phyloP scores from a whole-genome alignment of 257 asterid genomes.

The Nicotiana tabacum region DNA sequence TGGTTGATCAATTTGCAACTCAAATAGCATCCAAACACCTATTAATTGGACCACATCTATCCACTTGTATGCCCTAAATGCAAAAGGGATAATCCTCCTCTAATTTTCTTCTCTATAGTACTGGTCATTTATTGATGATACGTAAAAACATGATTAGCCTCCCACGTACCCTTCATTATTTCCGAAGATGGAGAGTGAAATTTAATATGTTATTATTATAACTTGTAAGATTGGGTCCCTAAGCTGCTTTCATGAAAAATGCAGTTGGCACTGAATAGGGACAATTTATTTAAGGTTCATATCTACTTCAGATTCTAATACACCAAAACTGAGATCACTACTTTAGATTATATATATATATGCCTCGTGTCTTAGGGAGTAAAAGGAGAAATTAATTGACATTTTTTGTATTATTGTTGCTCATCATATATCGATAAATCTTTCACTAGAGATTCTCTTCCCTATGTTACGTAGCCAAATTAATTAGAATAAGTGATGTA shows the following conservation, averaged over 20 bases:
- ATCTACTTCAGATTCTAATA: background rate
- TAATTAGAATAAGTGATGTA: too few relatives aligned
- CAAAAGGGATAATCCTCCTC: too few relatives aligned
- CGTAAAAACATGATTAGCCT: background rate
- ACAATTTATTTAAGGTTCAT: background rate
- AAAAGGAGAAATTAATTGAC: background rate
- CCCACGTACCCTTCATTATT: background rate
- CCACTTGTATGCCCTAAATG: too few relatives aligned
- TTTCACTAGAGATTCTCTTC: background rate
- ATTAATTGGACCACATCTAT: too few relatives aligned
- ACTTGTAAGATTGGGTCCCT: background rate
- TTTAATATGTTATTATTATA: background rate
- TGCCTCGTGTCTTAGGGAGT: background rate
- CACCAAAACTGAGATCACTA: background rate
- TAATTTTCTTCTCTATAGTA: background rate
- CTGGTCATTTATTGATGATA: background rate
- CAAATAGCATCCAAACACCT: too few relatives aligned
- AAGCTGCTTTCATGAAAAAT: background rate
- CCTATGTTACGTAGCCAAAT: background rate
- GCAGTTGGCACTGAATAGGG: conserved; percentile 4
- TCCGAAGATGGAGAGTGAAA: background rate
- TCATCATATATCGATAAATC: background rate
- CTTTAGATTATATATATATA: too few relatives aligned
- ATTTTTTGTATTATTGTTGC: background rate
- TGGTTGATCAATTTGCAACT: too few relatives aligned